A percentile compares a stretch with the other conserved stretches of the same genome.
phyloP scores from a whole-genome alignment of 2,329 filamentous ascomycete species.

The Thermochaetoides dissita region DNA sequence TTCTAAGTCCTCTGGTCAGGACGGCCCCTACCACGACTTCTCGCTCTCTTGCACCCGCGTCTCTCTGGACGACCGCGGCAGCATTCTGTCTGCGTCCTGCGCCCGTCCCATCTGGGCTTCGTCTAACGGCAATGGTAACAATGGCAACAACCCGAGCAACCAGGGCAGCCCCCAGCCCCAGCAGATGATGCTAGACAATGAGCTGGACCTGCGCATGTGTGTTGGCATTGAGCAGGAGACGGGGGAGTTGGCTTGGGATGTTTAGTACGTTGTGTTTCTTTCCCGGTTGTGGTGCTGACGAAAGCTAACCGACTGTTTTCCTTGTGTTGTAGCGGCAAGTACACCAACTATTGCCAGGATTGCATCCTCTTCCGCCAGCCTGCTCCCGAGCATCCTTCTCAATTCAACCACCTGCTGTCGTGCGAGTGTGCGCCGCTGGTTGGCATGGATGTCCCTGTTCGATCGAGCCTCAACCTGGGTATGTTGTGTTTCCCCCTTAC shows the following conservation, averaged over 20 bases:
- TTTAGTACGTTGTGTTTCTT: constrained; percentile 5
- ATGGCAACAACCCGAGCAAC: neutral
- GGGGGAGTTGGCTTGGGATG: constrained; percentile 5
- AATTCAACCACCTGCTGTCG: neutral
- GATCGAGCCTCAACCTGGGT: constrained; percentile 9
- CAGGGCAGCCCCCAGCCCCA: neutral
- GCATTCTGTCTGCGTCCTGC: too few species aligned
- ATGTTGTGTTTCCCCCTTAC: neutral
- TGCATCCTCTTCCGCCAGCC: constrained; percentile 2
- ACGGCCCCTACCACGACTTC: too few species aligned
- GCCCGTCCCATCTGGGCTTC: too few species aligned
- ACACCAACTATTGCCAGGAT: constrained; percentile 10
- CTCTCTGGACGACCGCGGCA: neutral
- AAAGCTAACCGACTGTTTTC: neutral
- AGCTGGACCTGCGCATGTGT: constrained; percentile 12
- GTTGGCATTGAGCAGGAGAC: constrained; percentile 9
- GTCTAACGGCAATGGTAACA: neutral
- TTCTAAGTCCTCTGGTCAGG: too few species aligned
- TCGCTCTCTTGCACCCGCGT: neutral
- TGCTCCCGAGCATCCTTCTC: neutral
- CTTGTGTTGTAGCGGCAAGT: constrained; percentile 10
- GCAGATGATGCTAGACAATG: neutral
- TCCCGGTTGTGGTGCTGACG: neutral
- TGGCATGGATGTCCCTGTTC: neutral
- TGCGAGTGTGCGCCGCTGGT: constrained; percentile 7